phyloP scores from a whole-genome alignment of 2,329 filamentous ascomycete genomes.

The Alternaria ethzedia region DNA sequence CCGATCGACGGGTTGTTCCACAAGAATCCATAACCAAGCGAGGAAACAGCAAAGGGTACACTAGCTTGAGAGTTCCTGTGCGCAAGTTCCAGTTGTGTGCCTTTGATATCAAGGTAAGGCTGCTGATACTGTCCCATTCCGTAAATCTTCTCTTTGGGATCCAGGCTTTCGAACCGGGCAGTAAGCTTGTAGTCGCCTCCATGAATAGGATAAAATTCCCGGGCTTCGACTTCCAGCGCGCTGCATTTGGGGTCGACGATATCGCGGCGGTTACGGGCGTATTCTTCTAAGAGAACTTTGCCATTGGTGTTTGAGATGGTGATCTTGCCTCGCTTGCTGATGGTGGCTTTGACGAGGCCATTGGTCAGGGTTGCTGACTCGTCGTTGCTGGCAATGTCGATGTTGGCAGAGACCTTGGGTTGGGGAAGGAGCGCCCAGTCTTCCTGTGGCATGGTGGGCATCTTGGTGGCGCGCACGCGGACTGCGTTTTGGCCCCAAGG shows the following conservation, averaged over 20 bases:
- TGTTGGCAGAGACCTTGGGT: neutral
- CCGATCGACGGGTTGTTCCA: conserved; percentile 72
- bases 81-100: conserved; percentile 67
- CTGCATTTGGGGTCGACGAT: conserved; percentile 64
- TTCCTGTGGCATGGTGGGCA: conserved; percentile 30
- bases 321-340: conserved; percentile 59
- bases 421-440: conserved; percentile 33
- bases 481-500: conserved; percentile 58
- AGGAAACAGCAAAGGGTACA: conserved; percentile 67
- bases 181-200: conserved; percentile 65
- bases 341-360: conserved; percentile 56
- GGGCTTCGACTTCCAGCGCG: conserved; percentile 62
- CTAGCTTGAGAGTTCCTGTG: conserved; percentile 72
- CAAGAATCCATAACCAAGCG: conserved; percentile 66
- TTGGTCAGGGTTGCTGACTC: conserved; percentile 54
- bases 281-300: conserved; percentile 60
- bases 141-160: conserved; percentile 65
- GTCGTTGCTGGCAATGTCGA: conserved; percentile 17
- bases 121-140: conserved; percentile 76
- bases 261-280: conserved; percentile 58
- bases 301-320: conserved; percentile 53
- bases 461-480: conserved; percentile 57
- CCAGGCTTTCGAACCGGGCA: conserved; percentile 63
- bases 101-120: conserved; percentile 67
- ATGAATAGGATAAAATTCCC: conserved; percentile 62